Evolutionary conservation across 345 rosid genomes (phyloP).

Genomic region (Trapa bicornis): DNA sequence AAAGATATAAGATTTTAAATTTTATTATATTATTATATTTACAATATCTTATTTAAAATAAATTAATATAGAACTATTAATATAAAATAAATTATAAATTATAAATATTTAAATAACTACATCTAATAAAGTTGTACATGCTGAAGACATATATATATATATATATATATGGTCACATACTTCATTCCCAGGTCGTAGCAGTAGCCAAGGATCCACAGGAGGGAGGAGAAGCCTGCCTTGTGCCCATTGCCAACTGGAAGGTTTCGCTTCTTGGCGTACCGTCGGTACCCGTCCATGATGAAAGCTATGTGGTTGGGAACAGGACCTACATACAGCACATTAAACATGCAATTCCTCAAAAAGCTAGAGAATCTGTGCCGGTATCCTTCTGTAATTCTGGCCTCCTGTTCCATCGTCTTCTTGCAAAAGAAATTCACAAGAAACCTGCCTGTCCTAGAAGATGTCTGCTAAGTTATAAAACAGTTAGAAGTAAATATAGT

Average conservation of each 20-base stretch:
- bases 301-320: constrained; percentile 33
- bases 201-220: constrained; percentile 22
- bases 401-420: constrained; percentile 5
- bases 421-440: background rate
- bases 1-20: too few relatives aligned
- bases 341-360: constrained; percentile 20
- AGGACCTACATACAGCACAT: constrained; percentile 23
- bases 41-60: too few relatives aligned
- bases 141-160: constrained; percentile 47
- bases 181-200: constrained; percentile 35
- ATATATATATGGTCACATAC: constrained; percentile 23
- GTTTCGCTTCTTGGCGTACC: constrained; percentile 24
- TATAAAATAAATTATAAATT: too few relatives aligned
- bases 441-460: background rate
- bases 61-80: too few relatives aligned
- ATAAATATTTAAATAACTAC: too few relatives aligned
- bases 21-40: too few relatives aligned
- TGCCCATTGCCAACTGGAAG: constrained; percentile 25
- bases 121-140: constrained; percentile 22
- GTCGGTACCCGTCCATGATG: constrained; percentile 42
- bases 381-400: constrained; percentile 3
- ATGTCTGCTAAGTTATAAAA: background rate
- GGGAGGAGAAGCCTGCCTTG: constrained; percentile 26
- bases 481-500: background rate
- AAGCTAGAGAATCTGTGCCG: constrained; percentile 12